Evolutionary conservation across 441 rosid genomes (phyloP).

Genomic region (Populus tomentosa): DNA sequence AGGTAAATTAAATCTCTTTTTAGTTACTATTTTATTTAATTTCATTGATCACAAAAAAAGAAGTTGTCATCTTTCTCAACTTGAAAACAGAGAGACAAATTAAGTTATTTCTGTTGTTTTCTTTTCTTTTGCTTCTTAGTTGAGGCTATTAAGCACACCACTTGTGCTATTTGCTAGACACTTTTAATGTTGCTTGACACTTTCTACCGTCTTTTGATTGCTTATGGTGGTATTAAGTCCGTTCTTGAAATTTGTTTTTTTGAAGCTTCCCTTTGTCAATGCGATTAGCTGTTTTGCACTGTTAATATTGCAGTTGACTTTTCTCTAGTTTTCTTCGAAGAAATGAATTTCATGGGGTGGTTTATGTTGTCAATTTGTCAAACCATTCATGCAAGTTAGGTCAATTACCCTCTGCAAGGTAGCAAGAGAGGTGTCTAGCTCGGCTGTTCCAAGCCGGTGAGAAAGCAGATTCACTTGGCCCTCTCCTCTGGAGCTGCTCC

Average conservation of each 20-base stretch:
- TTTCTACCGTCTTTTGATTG: neutral
- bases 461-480: neutral
- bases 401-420: neutral
- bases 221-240: neutral
- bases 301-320: neutral
- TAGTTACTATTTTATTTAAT: neutral
- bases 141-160: neutral
- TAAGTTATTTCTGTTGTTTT: neutral
- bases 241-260: neutral
- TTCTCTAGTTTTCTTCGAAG: neutral
- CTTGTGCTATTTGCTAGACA: neutral
- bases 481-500: neutral
- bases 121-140: neutral
- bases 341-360: neutral
- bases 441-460: neutral
- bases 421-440: neutral
- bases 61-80: neutral
- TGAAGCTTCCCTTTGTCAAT: neutral
- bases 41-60: neutral
- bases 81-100: neutral
- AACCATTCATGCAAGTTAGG: neutral
- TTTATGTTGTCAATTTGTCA: neutral
- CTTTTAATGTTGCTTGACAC: neutral
- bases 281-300: neutral
- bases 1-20: constrained; percentile 40